Evolutionary conservation across 2,329 filamentous ascomycete genomes (phyloP).

Genomic region (Alternaria hordeiaustralica): DNA sequence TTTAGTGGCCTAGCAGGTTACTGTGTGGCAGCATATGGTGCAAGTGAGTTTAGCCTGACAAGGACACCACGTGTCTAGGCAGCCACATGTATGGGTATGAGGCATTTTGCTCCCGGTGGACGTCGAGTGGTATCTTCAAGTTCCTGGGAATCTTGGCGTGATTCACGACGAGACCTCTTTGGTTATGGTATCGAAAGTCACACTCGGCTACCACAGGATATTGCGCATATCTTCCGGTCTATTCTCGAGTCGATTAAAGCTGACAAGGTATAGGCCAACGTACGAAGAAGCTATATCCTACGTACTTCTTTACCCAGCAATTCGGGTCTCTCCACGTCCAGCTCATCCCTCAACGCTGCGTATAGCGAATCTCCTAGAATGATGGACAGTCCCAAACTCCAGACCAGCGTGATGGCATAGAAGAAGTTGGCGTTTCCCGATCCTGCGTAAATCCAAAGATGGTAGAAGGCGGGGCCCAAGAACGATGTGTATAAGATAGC

Average conservation of each 20-base stretch:
- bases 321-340: slow-evolving; percentile 90
- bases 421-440: slow-evolving; percentile 99
- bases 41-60: background rate
- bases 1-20: background rate
- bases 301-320: slow-evolving; percentile 86
- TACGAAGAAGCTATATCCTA: slow-evolving; percentile 67
- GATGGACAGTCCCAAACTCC: slow-evolving; percentile 88
- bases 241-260: background rate
- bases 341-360: slow-evolving; percentile 88
- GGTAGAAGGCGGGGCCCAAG: slow-evolving; percentile 92
- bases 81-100: background rate
- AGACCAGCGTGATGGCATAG: slow-evolving; percentile 98
- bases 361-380: slow-evolving; percentile 88
- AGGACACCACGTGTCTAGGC: background rate
- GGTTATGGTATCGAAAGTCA: background rate
- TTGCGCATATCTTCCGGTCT: background rate
- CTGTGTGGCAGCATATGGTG: background rate
- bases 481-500: slow-evolving; percentile 87
- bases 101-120: background rate
- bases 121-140: background rate
- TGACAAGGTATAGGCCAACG: background rate
- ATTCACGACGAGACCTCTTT: background rate
- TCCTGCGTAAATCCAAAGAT: slow-evolving; percentile 97
- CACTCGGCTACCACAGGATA: background rate
- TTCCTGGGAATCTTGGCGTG: background rate